Evolutionary conservation across 768 basidiomycete species (phyloP).

Genomic region (Tremella fuciformis): DNA sequence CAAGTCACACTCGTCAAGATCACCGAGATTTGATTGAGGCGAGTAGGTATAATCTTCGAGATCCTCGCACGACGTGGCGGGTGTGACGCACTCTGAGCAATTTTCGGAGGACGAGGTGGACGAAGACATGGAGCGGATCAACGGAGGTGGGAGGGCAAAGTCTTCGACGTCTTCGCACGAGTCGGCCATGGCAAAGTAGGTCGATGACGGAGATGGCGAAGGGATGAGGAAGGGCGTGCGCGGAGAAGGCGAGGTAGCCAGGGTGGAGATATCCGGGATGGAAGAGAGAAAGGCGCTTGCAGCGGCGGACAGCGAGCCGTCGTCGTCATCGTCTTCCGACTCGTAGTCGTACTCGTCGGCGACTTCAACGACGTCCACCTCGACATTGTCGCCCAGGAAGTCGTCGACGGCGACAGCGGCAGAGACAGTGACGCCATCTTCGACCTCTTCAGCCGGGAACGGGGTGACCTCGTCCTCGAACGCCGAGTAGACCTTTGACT

Average conservation of each 20-base stretch:
- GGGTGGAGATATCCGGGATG: conserved; percentile 4
- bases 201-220: neutral
- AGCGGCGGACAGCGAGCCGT: neutral
- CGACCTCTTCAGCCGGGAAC: conserved; percentile 14
- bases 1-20: conserved; percentile 2
- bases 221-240: neutral
- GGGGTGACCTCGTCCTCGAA: conserved; percentile 29
- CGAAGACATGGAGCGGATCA: conserved; percentile 30
- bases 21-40: no score
- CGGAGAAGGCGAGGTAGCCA: conserved; percentile 5
- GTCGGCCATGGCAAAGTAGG: conserved; percentile 11
- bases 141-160: conserved; percentile 30
- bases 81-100: conserved; percentile 28
- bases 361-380: conserved; percentile 11
- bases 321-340: neutral
- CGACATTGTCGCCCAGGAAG: conserved; percentile 14
- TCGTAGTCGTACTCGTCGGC: conserved; percentile 9
- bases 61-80: conserved; percentile 14
- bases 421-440: neutral
- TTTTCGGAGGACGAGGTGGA: conserved; percentile 12
- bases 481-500: conserved; percentile 25
- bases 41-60: conserved; percentile 11
- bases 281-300: neutral
- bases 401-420: conserved; percentile 18
- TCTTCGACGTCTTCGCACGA: conserved; percentile 19